Evolutionary conservation across 306 rosid genomes (phyloP).

Genomic region (Nissolia schottii): DNA sequence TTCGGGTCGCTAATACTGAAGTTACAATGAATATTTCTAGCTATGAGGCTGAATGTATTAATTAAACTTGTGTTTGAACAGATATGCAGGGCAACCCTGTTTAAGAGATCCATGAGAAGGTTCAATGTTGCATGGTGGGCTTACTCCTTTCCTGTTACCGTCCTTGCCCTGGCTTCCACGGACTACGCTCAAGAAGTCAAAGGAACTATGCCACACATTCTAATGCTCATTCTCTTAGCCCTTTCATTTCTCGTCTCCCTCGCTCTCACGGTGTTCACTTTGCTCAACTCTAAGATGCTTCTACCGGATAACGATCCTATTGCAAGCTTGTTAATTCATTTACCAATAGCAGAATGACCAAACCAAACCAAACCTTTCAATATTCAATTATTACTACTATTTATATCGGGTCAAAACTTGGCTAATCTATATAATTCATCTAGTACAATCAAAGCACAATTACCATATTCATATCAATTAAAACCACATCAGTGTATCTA

Average conservation of each 20-base stretch:
- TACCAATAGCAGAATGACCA: background rate
- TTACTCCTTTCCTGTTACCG: constrained; percentile 49
- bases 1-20: too few relatives aligned
- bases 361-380: too few relatives aligned
- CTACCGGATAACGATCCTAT: constrained; percentile 46
- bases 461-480: background rate
- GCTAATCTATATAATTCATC: background rate
- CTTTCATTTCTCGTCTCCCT: constrained; percentile 38
- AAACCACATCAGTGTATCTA: background rate
- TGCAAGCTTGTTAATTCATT: constrained; percentile 10
- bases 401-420: background rate
- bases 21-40: too few relatives aligned
- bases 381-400: background rate
- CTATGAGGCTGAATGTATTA: too few relatives aligned
- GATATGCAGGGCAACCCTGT: constrained; percentile 53
- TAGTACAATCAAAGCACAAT: background rate
- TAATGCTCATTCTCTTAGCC: constrained; percentile 33
- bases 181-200: constrained; percentile 41
- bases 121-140: constrained; percentile 70
- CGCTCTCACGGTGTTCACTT: constrained; percentile 32
- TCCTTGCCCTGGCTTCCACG: constrained; percentile 50
- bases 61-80: background rate
- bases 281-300: constrained; percentile 42
- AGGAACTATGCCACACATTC: constrained; percentile 27
- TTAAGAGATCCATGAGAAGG: constrained; percentile 59